Evolutionary conservation across 2,329 filamentous ascomycete species (phyloP), one percentile per base, ranked within the genome.

Genomic region (Paecilomyces dactylethromorphus): DNA sequence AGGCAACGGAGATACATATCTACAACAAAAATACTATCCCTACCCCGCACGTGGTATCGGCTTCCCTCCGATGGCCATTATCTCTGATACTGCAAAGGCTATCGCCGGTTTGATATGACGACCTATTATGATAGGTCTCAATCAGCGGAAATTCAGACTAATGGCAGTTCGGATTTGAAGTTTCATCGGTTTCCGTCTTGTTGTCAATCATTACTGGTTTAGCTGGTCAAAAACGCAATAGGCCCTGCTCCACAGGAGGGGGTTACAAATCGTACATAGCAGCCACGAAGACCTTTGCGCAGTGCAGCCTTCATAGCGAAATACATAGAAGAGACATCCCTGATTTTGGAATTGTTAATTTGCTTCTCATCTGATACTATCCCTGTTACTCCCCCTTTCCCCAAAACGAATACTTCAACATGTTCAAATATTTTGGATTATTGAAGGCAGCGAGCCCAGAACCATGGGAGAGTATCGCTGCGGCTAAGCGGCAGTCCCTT

Each of bases 401-500:
- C 18, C 24, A 29, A 29, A 29, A 45, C 1, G 18, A 18, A 45
- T 7, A 45, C 39, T 18, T 45, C 39, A 45, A 8, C 7, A 45
- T 45, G 39, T n/a, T 45, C 18, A 18, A 45, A 8, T 10, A 18
- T n/a, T 18, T 45, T 10, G n/a, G 39, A 45, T 2, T 45, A 18
- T 45, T n/a, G 5, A 10, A 7, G n/a, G 3, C n/a, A n/a, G 10
- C 39, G 2, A 45, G 10, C n/a, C 39, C 39, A 18, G 18, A 18
- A 10, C n/a, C 39, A 45, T 45, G 80, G 79, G 73, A 81, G 64
- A 64, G 71, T 3, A 68, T 78, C 24, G 74, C 71, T 3, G 74
- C 73, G n/a, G 69, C 71, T 57, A 82, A 82, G 65, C 75, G 79
- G 26, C 70, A 74, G 51, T 69, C 74, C 5, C 73, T 82, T 5